Percentiles rank a stretch among this genome's conserved stretches.
Conservation (phyloP, 192 early-diverging fungal species). For the Paraglomus brasilianum region DNA sequence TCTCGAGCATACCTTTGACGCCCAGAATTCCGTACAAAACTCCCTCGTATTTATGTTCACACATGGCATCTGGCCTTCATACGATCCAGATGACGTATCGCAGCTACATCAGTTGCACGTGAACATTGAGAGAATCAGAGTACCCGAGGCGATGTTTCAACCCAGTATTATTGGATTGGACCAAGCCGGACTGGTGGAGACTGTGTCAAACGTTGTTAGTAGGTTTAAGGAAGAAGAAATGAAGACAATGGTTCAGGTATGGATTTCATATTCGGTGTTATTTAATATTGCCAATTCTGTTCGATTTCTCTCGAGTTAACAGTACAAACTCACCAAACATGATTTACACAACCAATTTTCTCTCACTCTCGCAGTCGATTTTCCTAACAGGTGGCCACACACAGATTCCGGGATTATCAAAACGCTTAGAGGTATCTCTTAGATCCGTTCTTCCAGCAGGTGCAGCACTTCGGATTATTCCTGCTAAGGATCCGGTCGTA, state of each 20-base stretch:
- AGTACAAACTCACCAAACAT: not conserved
- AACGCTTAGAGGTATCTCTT: constrained; percentile 64
- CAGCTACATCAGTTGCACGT: constrained; percentile 82
- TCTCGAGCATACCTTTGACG: constrained; percentile 68
- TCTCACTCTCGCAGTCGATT: constrained; percentile 48
- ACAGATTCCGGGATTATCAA: constrained; percentile 60
- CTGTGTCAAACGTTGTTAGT: constrained; percentile 62
- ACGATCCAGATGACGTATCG: constrained; percentile 61
- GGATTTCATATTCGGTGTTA: not conserved
- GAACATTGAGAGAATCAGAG: constrained; percentile 87
- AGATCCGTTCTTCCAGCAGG: constrained; percentile 61
- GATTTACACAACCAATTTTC: not conserved
- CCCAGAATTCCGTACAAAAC: constrained; percentile 61
- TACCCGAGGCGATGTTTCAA: constrained; percentile 90
- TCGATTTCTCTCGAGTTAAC: constrained; percentile 27
- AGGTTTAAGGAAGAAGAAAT: constrained; percentile 49
- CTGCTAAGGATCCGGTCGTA: constrained; percentile 67
- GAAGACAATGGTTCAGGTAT: constrained; percentile 54
- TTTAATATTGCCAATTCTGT: not conserved
- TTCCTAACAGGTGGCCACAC: constrained; percentile 81
- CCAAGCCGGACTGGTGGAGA: constrained; percentile 85
- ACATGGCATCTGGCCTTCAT: constrained; percentile 56
- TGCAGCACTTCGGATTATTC: constrained; percentile 45
- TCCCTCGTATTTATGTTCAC: constrained; percentile 74
- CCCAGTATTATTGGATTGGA: constrained; percentile 83